These are phyloP conservation scores for Leccinum subgranulosum DNA, from an alignment of 768 basidiomycete genomes.

Conservation along the genomic window DNA sequence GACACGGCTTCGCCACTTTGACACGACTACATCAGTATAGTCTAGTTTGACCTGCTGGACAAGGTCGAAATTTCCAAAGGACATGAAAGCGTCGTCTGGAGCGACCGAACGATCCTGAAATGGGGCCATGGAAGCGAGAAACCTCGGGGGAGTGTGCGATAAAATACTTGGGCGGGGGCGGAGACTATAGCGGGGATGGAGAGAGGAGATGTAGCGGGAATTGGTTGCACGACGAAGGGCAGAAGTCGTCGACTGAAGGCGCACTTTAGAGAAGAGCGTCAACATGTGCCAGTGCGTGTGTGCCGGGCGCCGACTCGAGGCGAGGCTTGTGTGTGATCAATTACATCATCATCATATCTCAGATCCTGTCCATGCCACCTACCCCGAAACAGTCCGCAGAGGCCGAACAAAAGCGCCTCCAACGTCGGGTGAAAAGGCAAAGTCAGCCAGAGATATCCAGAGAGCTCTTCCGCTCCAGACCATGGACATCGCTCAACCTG, in stretches of 20 bases:
- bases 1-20: slow-evolving; percentile 84
- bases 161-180: not conserved
- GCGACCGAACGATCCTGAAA: slow-evolving; percentile 19
- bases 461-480: slow-evolving; percentile 20
- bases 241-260: slow-evolving; percentile 11
- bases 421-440: slow-evolving; percentile 46
- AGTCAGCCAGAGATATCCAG: slow-evolving; percentile 5
- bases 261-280: slow-evolving; percentile 30
- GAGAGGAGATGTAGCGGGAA: not conserved
- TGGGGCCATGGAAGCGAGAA: slow-evolving; percentile 30
- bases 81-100: slow-evolving; percentile 22
- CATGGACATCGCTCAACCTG: slow-evolving; percentile 34
- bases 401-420: slow-evolving; percentile 41
- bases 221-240: slow-evolving; percentile 11
- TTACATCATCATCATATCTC: slow-evolving; percentile 16
- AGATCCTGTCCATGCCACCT: slow-evolving; percentile 12
- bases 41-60: slow-evolving; percentile 72
- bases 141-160: slow-evolving; percentile 3
- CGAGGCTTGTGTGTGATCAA: not conserved
- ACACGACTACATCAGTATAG: slow-evolving; percentile 74
- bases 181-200: not conserved
- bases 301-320: not conserved
- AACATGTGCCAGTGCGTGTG: slow-evolving; percentile 16
- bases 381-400: slow-evolving; percentile 59
- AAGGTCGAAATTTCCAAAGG: slow-evolving; percentile 81